phyloP scores from a whole-genome alignment of 208 protist genomes.

The Baffinella frigidus region DNA sequence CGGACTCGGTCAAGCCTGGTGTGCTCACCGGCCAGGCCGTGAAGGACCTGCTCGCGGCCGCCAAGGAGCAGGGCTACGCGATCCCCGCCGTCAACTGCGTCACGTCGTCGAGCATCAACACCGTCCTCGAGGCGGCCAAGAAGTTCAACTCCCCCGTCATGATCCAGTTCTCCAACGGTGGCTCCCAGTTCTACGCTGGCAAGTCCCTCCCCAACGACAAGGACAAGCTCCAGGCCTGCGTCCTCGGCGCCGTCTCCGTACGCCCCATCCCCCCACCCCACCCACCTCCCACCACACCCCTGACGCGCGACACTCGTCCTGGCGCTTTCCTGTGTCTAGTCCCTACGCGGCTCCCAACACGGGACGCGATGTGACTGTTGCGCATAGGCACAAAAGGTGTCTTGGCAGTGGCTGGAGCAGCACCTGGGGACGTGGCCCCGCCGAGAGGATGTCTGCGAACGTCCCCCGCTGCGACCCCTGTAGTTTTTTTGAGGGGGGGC shows the following conservation, averaged over 20 bases:
- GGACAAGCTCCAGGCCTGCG: constrained; percentile 42
- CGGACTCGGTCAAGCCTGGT: constrained; percentile 68
- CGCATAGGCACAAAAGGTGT: too few relatives aligned
- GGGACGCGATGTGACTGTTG: too few relatives aligned
- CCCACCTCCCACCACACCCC: too few relatives aligned
- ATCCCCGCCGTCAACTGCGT: constrained; percentile 76
- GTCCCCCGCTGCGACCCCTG: too few relatives aligned
- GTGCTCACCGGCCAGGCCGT: constrained; percentile 72
- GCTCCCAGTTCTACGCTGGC: constrained; percentile 72
- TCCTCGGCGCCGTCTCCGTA: constrained; percentile 16
- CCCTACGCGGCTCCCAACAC: too few relatives aligned
- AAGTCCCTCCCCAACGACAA: constrained; percentile 66
- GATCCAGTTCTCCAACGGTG: constrained; percentile 74
- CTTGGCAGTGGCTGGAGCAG: too few relatives aligned
- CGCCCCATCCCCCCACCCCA: too few relatives aligned
- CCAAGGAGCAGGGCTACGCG: constrained; percentile 69
- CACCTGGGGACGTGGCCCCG: too few relatives aligned
- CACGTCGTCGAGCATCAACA: constrained; percentile 67
- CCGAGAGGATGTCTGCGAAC: too few relatives aligned
- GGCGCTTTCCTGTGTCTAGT: too few relatives aligned
- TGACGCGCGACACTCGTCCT: too few relatives aligned
- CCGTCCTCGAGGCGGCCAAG: constrained; percentile 69
- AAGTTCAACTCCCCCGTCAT: constrained; percentile 70
- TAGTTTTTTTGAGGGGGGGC: too few relatives aligned
- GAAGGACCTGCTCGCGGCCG: constrained; percentile 70